Evolutionary conservation across 306 rosid species (phyloP), one percentile per base, ranked within the genome.

Genomic region (Lablab purpureus): DNA sequence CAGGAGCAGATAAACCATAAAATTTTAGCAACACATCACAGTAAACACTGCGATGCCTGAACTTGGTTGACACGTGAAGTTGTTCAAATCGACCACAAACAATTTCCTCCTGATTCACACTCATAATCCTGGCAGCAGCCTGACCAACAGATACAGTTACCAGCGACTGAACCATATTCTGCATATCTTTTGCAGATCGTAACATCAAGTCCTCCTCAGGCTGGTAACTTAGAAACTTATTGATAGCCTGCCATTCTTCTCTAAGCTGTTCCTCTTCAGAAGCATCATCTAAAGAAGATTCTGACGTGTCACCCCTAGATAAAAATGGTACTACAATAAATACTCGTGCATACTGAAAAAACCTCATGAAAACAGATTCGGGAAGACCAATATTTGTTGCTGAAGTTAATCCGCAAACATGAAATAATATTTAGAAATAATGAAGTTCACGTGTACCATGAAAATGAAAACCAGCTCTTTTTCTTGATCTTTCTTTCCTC

Each of bases 221-320:
- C 84, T 93, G 98, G 84, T 77, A 82, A 86, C 98, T 93, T 76
- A 95, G 78, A 63, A 95, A 83, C 87, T 93, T 95, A 80, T 91
- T 91, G 47, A 95, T 87, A 80, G 97, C 99, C 84, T 91, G 90
- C 99, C 97, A 95, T 85, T 95, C 99, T 72, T 92, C 94, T n/a
- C 64, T 75, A 55, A 85, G 79, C 62, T 85, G 86, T 34, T 84
- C 74, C 37, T 83, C 93, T 87, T 89, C 88, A 8, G 93, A 69
- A 84, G 86, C 87, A 84, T 86, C 85, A 45, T 79, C 88, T 43
- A 19, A 81, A 67, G 87, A 79, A 71, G 82, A 80, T 82, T 87
- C 94, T 82, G 85, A 91, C 3, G 93, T 17, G 41, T 87, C 85
- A 68, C 76, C 14, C 99, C 98, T 95, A 77, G 41, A 80, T 47